A percentile compares a stretch with the other conserved stretches of the same genome.
Evolutionary conservation across 139 green algal genomes (phyloP).

Genomic region (Chlamydomonas incerta): DNA sequence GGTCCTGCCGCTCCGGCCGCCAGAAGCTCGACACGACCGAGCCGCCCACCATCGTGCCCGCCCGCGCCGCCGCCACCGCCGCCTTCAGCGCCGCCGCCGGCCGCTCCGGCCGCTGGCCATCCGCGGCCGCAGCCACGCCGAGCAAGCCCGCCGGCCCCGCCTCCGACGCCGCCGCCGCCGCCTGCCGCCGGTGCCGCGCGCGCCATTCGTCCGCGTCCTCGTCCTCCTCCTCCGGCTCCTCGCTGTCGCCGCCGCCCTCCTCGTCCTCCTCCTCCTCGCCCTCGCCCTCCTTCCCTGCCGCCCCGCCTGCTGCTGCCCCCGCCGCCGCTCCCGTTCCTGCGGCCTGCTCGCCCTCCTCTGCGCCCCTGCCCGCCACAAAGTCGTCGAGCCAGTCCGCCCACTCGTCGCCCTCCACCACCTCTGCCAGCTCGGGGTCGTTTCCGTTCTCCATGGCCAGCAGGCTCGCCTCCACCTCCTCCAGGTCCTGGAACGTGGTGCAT

Average conservation of each 20-base stretch:
- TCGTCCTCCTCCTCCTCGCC: conserved; percentile 16
- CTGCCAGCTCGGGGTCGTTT: neutral
- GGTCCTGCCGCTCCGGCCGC: conserved; percentile 77
- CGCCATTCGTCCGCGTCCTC: conserved; percentile 29
- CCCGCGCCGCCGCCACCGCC: neutral
- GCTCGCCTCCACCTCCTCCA: conserved; percentile 44
- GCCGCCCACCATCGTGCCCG: neutral
- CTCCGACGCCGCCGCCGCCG: neutral
- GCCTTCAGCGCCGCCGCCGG: neutral
- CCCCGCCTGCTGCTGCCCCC: too few relatives aligned
- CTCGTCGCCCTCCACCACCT: conserved; percentile 49
- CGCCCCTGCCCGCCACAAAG: conserved; percentile 72
- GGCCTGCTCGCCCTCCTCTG: conserved; percentile 7
- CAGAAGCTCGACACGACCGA: conserved; percentile 83
- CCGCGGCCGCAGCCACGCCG: neutral
- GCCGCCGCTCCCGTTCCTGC: neutral
- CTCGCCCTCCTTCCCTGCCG: too few relatives aligned
- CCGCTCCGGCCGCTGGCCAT: neutral
- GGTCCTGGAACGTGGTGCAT: neutral
- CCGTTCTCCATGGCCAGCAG: conserved; percentile 41
- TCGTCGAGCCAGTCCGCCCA: conserved; percentile 77
- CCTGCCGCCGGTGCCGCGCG: neutral
- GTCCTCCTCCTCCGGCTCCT: conserved; percentile 46
- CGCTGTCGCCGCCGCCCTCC: neutral
- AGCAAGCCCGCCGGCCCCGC: neutral